Evolutionary conservation across 2,329 filamentous ascomycete genomes (phyloP).

Genomic region (Diplodia scrobiculata): DNA sequence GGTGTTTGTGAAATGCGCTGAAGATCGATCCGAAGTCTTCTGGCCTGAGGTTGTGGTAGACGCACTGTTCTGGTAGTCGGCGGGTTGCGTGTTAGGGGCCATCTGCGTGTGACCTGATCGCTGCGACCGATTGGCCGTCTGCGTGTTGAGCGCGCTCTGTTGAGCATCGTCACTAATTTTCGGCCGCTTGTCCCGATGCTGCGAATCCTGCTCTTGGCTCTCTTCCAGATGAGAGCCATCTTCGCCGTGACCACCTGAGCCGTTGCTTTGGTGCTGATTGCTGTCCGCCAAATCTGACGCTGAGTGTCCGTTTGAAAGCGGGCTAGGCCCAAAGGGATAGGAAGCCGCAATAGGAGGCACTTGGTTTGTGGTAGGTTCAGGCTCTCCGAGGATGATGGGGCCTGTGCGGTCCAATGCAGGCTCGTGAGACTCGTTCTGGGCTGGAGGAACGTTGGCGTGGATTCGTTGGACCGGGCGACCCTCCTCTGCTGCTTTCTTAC

Average conservation of each 20-base stretch:
- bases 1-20: constrained; percentile 67
- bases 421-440: constrained; percentile 45
- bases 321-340: constrained; percentile 60
- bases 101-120: constrained; percentile 64
- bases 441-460: constrained; percentile 44
- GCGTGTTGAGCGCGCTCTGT: constrained; percentile 40
- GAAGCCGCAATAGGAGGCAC: constrained; percentile 52
- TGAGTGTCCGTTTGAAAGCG: constrained; percentile 63
- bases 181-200: constrained; percentile 29
- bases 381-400: constrained; percentile 62
- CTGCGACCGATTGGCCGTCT: constrained; percentile 50
- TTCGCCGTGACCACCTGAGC: constrained; percentile 31
- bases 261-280: constrained; percentile 19
- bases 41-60: constrained; percentile 85
- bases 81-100: constrained; percentile 59
- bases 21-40: constrained; percentile 69
- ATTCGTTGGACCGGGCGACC: constrained; percentile 47
- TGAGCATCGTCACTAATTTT: constrained; percentile 33
- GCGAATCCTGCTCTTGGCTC: constrained; percentile 43
- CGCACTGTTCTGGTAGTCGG: constrained; percentile 77
- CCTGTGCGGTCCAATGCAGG: constrained; percentile 48
- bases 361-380: constrained; percentile 56
- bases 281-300: constrained; percentile 35
- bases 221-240: constrained; percentile 52
- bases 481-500: constrained; percentile 41